These are phyloP conservation scores for Fusarium bulbicola DNA, from an alignment of 2,329 filamentous ascomycete genomes.

Conservation along the genomic window DNA sequence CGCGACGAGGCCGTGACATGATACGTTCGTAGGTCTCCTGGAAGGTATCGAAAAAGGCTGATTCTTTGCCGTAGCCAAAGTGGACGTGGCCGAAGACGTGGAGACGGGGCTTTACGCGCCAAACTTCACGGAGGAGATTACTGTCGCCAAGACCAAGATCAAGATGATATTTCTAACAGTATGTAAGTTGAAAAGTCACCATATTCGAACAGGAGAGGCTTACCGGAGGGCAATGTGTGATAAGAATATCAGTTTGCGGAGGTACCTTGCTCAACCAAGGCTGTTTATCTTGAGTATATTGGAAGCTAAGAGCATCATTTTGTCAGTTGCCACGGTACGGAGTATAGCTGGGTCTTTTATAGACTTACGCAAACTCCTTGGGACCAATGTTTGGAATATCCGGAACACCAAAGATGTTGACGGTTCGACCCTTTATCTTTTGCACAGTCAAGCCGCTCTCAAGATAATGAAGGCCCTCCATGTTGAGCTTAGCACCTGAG, in stretches of 20 bases:
- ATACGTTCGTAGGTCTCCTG: conserved; percentile 78
- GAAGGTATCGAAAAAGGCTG: conserved; percentile 77
- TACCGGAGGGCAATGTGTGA: conserved; percentile 83
- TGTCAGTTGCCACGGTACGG: neutral
- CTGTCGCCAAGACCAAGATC: conserved; percentile 77
- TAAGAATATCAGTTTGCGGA: conserved; percentile 75
- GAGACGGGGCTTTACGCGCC: conserved; percentile 76
- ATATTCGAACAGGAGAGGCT: conserved; percentile 16
- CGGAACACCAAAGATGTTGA: conserved; percentile 78
- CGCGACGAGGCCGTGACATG: conserved; percentile 54
- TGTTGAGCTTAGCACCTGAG: conserved; percentile 65
- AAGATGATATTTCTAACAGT: conserved; percentile 68
- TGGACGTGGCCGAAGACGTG: conserved; percentile 91
- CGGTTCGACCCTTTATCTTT: conserved; percentile 65
- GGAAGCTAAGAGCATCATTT: conserved; percentile 63
- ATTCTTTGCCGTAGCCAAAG: conserved; percentile 74
- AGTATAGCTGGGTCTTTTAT: neutral
- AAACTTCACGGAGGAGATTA: conserved; percentile 74
- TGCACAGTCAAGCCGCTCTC: conserved; percentile 74
- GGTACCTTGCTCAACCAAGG: conserved; percentile 80
- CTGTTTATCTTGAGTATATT: conserved; percentile 72
- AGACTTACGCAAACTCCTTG: conserved; percentile 66
- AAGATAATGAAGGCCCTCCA: conserved; percentile 78
- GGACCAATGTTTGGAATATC: conserved; percentile 82
- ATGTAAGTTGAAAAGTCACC: conserved; percentile 3